phyloP scores from a whole-genome alignment of 805 yeast genomes.

The Saturnispora zaruensis region DNA sequence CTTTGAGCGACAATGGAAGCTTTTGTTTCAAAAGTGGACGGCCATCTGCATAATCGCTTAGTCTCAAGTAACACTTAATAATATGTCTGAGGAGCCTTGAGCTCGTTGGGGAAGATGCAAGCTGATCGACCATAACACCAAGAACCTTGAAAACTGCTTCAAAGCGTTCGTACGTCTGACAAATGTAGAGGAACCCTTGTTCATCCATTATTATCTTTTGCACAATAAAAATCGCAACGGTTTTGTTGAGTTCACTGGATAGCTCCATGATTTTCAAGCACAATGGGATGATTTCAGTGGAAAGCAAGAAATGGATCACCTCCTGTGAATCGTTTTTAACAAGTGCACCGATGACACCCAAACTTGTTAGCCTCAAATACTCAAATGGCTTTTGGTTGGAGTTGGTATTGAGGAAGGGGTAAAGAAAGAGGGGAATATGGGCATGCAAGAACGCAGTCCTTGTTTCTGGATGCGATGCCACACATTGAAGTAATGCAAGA shows the following conservation, averaged over 20 bases:
- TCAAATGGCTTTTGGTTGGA: constrained; percentile 91
- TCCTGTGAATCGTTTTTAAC: constrained; percentile 95
- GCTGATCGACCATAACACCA: constrained; percentile 77
- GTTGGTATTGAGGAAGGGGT: constrained; percentile 88
- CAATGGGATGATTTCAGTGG: constrained; percentile 95
- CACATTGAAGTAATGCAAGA: constrained; percentile 87
- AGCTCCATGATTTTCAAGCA: constrained; percentile 94
- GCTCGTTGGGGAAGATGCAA: constrained; percentile 57
- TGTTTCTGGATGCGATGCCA: constrained; percentile 90
- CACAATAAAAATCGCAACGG: constrained; percentile 93
- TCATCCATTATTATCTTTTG: constrained; percentile 91
- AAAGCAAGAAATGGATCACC: constrained; percentile 79
- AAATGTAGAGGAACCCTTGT: constrained; percentile 81
- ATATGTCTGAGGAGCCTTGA: constrained; percentile 87
- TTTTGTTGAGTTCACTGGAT: constrained; percentile 86
- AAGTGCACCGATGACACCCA: constrained; percentile 94
- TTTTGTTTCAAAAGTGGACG: constrained; percentile 75
- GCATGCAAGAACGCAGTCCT: constrained; percentile 79
- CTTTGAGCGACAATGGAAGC: constrained; percentile 80
- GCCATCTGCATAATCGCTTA: constrained; percentile 86
- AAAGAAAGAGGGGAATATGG: constrained; percentile 83
- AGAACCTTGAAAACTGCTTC: constrained; percentile 89
- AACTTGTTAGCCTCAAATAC: constrained; percentile 81
- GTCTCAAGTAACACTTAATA: constrained; percentile 83
- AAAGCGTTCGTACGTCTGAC: constrained; percentile 92